phyloP scores from a whole-genome alignment of 176 grass and related monocot genomes.

The Secale cereale region DNA sequence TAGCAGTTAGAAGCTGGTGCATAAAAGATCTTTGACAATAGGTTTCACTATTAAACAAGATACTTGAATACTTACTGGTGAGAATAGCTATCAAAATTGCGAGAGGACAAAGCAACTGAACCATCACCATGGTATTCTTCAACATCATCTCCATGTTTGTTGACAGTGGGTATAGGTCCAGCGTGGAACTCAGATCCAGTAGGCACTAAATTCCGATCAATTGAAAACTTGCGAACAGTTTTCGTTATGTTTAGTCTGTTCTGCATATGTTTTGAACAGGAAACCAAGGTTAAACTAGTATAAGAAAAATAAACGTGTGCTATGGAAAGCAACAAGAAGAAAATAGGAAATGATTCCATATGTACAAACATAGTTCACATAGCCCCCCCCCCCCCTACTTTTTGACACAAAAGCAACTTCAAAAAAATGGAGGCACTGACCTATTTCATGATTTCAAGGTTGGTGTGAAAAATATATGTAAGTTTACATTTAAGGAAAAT shows the following conservation, averaged over 20 bases:
- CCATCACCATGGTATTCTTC: constrained; percentile 71
- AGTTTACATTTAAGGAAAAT: constrained; percentile 1
- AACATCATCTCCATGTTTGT: constrained; percentile 84
- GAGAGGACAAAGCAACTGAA: constrained; percentile 59
- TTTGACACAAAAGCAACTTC: background rate
- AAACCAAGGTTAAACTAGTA: constrained; percentile 25
- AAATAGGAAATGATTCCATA: background rate
- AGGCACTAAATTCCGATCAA: constrained; percentile 82
- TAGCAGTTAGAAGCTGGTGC: background rate
- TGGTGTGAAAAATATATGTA: background rate
- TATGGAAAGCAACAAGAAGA: background rate
- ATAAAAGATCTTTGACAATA: background rate
- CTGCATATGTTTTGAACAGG: constrained; percentile 57
- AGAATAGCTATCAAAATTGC: constrained; percentile 79
- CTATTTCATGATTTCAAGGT: background rate
- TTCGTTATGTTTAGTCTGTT: constrained; percentile 99
- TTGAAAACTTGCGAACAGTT: constrained; percentile 92
- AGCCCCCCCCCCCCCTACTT: background rate
- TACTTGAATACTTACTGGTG: constrained; percentile 71
- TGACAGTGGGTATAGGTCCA: constrained; percentile 79
- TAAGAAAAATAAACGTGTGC: background rate
- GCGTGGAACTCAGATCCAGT: constrained; percentile 95
- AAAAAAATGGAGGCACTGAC: background rate
- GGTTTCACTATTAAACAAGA: constrained; percentile 7
- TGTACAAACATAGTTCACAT: background rate